A percentile compares a stretch with the other conserved stretches of the same genome.
Evolutionary conservation across 2,329 filamentous ascomycete genomes (phyloP).

Genomic region (Alternaria ventricosa): DNA sequence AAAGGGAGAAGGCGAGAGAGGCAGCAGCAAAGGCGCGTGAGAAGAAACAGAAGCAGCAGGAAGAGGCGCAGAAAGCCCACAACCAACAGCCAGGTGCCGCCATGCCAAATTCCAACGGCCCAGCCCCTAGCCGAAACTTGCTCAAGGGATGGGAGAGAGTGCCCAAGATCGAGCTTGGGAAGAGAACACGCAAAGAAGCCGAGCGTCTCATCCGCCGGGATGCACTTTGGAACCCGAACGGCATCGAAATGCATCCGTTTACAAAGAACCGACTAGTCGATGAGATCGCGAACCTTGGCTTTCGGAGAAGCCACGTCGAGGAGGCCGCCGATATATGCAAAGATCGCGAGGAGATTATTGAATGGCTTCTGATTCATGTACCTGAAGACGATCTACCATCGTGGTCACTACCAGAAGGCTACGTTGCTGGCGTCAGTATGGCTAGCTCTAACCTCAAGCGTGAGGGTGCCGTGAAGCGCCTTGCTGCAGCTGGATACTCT

Average conservation of each 20-base stretch:
- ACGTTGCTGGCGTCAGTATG: slow-evolving; percentile 87
- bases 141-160: slow-evolving; percentile 82
- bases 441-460: slow-evolving; percentile 80
- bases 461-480: slow-evolving; percentile 81
- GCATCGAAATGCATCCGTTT: slow-evolving; percentile 66
- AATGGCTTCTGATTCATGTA: slow-evolving; percentile 96
- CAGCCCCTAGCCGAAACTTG: slow-evolving; percentile 47
- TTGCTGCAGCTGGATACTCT: slow-evolving; percentile 85
- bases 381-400: slow-evolving; percentile 94
- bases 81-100: slow-evolving; percentile 50
- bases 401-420: slow-evolving; percentile 91
- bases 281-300: slow-evolving; percentile 79
- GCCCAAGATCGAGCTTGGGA: slow-evolving; percentile 92
- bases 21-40: slow-evolving; percentile 79
- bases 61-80: slow-evolving; percentile 68
- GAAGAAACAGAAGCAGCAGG: slow-evolving; percentile 64
- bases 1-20: slow-evolving; percentile 78
- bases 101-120: slow-evolving; percentile 34
- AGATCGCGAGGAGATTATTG: slow-evolving; percentile 87
- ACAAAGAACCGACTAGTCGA: slow-evolving; percentile 69
- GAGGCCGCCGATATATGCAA: slow-evolving; percentile 89
- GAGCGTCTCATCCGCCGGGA: slow-evolving; percentile 80
- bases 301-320: slow-evolving; percentile 85
- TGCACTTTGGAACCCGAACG: slow-evolving; percentile 86
- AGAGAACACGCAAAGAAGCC: slow-evolving; percentile 76